A percentile compares a stretch with the other conserved stretches of the same genome.
Conservation (phyloP, 1,139 yeast genomes). For the Protomyces gravidus region DNA sequence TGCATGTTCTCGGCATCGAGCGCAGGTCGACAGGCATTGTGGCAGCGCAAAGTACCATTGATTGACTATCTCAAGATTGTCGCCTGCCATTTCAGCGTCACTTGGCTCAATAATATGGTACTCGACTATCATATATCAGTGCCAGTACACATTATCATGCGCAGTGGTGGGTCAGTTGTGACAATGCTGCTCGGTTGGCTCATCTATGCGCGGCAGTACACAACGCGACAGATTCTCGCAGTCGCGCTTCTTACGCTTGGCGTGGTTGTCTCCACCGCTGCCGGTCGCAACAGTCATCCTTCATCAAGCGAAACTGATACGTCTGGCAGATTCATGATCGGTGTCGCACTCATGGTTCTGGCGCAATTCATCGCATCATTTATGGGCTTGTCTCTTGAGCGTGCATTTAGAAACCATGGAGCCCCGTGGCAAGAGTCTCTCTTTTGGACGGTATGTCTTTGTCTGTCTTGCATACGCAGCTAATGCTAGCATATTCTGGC, state of each 20-base stretch:
- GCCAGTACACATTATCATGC: constrained; percentile 62
- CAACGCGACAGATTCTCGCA: constrained; percentile 48
- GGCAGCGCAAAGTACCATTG: constrained; percentile 48
- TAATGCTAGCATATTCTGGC: constrained; percentile 49
- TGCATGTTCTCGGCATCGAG: constrained; percentile 41
- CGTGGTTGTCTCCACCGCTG: constrained; percentile 50
- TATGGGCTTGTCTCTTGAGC: constrained; percentile 56
- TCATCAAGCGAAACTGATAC: background rate
- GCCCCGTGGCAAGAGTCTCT: constrained; percentile 62
- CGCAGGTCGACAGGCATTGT: constrained; percentile 36
- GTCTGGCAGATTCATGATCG: constrained; percentile 1
- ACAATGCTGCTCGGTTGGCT: constrained; percentile 56
- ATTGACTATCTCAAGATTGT: constrained; percentile 51
- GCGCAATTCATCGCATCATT: constrained; percentile 53
- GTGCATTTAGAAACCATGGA: constrained; percentile 50
- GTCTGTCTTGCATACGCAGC: background rate
- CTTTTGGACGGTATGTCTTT: constrained; percentile 47
- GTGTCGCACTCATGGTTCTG: constrained; percentile 39
- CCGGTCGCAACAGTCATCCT: constrained; percentile 25
- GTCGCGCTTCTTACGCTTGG: constrained; percentile 56
- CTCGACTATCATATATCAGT: constrained; percentile 58
- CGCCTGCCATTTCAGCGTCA: constrained; percentile 50
- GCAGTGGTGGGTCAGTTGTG: constrained; percentile 62
- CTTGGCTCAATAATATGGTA: constrained; percentile 57
- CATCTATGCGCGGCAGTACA: constrained; percentile 48